Evolutionary conservation across 805 yeast species (phyloP).

Genomic region (Jamesozyma hellenica): DNA sequence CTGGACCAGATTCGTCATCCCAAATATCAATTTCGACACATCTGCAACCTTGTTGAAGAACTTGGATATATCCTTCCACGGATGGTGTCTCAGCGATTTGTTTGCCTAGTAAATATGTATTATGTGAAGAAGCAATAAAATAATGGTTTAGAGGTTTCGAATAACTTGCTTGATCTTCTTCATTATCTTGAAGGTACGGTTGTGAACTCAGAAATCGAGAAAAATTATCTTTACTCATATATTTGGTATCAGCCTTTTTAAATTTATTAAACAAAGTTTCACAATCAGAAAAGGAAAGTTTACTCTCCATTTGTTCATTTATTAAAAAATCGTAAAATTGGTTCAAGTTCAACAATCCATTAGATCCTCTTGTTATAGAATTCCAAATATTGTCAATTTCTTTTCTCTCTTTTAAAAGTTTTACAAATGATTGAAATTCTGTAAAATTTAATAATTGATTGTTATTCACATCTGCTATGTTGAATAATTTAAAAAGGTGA

Average conservation of each 20-base stretch:
- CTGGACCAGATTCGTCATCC: conserved; percentile 78
- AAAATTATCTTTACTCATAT: conserved; percentile 17
- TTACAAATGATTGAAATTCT: conserved; percentile 70
- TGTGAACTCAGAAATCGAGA: conserved; percentile 27
- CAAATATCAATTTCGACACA: conserved; percentile 93
- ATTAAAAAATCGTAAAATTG: conserved; percentile 38
- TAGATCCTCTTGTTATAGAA: conserved; percentile 17
- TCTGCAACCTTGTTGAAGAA: conserved; percentile 83
- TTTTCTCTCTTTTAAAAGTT: conserved; percentile 49
- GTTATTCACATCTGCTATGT: conserved; percentile 39
- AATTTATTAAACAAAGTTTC: conserved; percentile 33
- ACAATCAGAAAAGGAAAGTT: conserved; percentile 21
- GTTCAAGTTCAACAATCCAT: conserved; percentile 16
- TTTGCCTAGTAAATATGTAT: conserved; percentile 80
- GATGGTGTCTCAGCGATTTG: conserved; percentile 85
- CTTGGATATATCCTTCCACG: conserved; percentile 78
- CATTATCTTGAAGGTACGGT: conserved; percentile 14
- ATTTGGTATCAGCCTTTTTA: conserved; percentile 10
- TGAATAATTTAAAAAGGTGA: conserved; percentile 41
- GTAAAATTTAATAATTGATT: conserved; percentile 51
- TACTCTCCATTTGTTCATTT: conserved; percentile 38
- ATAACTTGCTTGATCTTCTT: conserved; percentile 29
- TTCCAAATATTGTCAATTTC: conserved; percentile 51
- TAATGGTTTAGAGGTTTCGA: conserved; percentile 72
- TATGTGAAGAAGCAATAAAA: conserved; percentile 86